phyloP scores from a whole-genome alignment of 768 basidiomycete genomes.

The Candolleomyces aberdarensis region DNA sequence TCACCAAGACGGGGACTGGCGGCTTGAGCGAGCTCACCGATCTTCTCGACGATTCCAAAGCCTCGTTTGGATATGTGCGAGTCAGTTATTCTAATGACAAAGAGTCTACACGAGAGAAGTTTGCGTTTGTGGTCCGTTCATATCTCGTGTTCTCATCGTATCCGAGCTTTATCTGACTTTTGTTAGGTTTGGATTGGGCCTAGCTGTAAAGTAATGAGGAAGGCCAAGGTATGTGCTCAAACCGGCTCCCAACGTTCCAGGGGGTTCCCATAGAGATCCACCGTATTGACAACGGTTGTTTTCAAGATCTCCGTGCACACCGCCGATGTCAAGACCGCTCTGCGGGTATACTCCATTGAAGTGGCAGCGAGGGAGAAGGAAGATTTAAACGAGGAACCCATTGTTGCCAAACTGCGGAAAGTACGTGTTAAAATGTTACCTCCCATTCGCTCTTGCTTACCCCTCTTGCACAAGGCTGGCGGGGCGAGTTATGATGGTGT shows the following conservation, averaged over 20 bases:
- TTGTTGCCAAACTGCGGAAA: conserved; percentile 78
- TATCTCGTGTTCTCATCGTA: conserved; percentile 18
- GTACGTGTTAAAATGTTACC: conserved; percentile 35
- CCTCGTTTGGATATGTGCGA: conserved; percentile 82
- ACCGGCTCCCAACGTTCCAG: conserved; percentile 16
- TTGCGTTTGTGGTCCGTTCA: conserved; percentile 62
- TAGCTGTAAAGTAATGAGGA: conserved; percentile 85
- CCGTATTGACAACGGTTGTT: conserved; percentile 16
- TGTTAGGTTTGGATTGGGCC: conserved; percentile 73
- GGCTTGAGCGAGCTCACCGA: conserved; percentile 77
- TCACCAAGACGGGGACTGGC: conserved; percentile 78
- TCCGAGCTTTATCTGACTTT: conserved; percentile 9
- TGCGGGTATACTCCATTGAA: conserved; percentile 82
- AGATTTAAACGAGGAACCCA: conserved; percentile 85
- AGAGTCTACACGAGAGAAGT: conserved; percentile 86
- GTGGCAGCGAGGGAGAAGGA: conserved; percentile 81
- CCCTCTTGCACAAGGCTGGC: conserved; percentile 54
- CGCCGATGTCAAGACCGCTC: conserved; percentile 80
- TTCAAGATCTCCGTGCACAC: conserved; percentile 86
- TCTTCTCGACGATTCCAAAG: conserved; percentile 66
- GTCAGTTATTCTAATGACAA: conserved; percentile 85
- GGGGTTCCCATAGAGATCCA: conserved; percentile 30
- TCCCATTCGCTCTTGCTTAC: conserved; percentile 1
- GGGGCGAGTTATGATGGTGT: conserved; percentile 89
- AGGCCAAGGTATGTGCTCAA: conserved; percentile 68